phyloP scores from a whole-genome alignment of 441 rosid genomes.

The Populus hybrid region DNA sequence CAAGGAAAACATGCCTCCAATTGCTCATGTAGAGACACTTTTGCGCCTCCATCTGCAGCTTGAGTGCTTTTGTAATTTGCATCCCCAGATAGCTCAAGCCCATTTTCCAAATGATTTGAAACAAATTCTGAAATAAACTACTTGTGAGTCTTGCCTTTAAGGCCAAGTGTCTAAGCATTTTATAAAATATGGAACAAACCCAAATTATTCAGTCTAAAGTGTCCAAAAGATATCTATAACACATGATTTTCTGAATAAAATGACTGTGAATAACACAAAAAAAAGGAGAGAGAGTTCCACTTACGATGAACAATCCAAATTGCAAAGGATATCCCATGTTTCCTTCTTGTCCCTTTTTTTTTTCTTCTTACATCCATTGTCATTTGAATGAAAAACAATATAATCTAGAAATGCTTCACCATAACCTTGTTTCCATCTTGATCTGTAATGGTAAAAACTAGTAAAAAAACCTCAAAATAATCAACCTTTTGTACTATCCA shows the following conservation, averaged over 20 bases:
- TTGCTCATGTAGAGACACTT: slow-evolving; percentile 85
- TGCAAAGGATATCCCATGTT: no score
- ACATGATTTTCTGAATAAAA: neutral
- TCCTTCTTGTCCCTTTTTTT: no score
- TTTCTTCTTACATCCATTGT: no score
- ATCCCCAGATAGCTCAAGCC: slow-evolving; percentile 20
- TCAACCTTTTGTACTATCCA: slow-evolving; percentile 11
- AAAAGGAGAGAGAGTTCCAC: slow-evolving; percentile 30
- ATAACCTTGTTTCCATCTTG: slow-evolving; percentile 81
- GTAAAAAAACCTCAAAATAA: slow-evolving; percentile 5
- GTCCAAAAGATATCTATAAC: neutral
- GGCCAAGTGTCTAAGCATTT: neutral
- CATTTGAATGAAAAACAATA: slow-evolving; percentile 20
- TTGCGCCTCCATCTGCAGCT: slow-evolving; percentile 96
- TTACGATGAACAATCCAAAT: slow-evolving; percentile 49
- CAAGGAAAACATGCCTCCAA: slow-evolving; percentile 65
- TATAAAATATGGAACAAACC: neutral
- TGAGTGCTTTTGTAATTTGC: slow-evolving; percentile 96
- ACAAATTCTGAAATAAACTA: neutral
- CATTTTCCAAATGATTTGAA: slow-evolving; percentile 8
- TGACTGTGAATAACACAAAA: neutral
- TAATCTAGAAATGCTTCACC: slow-evolving; percentile 69
- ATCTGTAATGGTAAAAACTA: slow-evolving; percentile 79
- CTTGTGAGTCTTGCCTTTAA: neutral
- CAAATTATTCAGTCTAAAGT: neutral